Base-by-base conservation (phyloP, 345 rosid genomes). In the Dimocarpus longan region DNA sequence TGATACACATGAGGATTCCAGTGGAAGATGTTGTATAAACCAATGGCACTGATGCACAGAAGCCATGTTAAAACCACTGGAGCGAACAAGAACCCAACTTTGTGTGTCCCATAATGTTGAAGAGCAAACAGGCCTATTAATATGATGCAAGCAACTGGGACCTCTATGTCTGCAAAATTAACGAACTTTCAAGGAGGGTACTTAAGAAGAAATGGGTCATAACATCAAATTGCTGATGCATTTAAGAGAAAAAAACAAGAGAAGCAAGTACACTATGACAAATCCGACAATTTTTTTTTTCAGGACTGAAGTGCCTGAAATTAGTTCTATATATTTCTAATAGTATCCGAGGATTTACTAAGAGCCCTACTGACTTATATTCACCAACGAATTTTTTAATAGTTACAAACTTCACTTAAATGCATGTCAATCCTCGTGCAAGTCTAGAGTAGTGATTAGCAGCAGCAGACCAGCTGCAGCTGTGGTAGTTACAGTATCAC, bases 61-160 rank as follows among this genome's bases (percentile, higher is more conserved):
- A 94, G 92, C 98, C 98, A 94, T 21, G 73, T 59, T 16, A 90
- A 81, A 74, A 94, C 91, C 85, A 94, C 92, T 0, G 97, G 98
- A 0, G 98, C 97, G 46, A 94, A 94, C 86, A 94, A 86, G 86
- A 88, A 94, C 37, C 97, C 98, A 46, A 94, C 97, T 73, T 83
- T 88, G 81, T 94, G 97, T 68, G 98, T 93, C 59, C 98, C 98
- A 70, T 90, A 91, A 80, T 94, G 98, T 81, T 94, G 98, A 66
- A 94, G 96, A 37, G 98, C 95, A 82, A 94, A 94, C 83, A 94
- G 85, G 85, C 84, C 91, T 37, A 94, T 87, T 77, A 94, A 88
- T 76, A 94, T 86, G 82, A 88, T 67, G 81, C 98, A 94, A 64
- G 97, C 91, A 79, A 88, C 91, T 24, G 97, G 96, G 57, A 91